Conservation (phyloP, 1,284 basidiomycete species). For the Wallemia mellicola region DNA sequence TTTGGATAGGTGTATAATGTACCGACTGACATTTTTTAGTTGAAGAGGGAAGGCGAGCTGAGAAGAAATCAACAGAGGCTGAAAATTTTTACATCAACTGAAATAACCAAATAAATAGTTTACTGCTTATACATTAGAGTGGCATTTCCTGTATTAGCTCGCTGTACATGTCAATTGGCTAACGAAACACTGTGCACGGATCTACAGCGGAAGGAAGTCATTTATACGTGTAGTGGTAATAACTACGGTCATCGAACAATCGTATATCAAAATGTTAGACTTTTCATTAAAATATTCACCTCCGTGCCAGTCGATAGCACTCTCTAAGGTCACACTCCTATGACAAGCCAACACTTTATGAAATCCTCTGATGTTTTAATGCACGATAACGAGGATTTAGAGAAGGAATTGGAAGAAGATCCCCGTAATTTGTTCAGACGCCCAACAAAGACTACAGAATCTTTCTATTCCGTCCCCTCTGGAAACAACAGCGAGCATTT, state of each 20-base stretch:
- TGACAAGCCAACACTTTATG: neutral
- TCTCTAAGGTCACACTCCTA: neutral
- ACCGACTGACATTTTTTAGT: conserved; percentile 2
- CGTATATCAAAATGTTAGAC: no score
- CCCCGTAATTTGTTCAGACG: neutral
- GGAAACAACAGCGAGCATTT: neutral
- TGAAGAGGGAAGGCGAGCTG: neutral
- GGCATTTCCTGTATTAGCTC: no score
- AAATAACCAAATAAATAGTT: no score
- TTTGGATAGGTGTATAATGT: conserved; percentile 3
- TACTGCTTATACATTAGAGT: no score
- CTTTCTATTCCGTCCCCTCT: neutral
- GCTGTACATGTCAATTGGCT: no score
- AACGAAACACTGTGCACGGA: no score
- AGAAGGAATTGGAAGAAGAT: neutral
- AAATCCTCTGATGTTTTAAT: neutral
- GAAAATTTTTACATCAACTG: neutral
- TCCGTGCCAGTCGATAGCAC: neutral
- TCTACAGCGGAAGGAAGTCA: no score
- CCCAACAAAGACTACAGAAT: neutral
- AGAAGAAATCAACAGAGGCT: neutral
- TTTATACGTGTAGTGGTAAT: no score
- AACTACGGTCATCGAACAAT: no score
- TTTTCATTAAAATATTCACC: neutral
- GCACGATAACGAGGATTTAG: neutral